These are phyloP conservation scores for Allium sativum DNA, from an alignment of 106 monocot genomes.

Conservation along the genomic window DNA sequence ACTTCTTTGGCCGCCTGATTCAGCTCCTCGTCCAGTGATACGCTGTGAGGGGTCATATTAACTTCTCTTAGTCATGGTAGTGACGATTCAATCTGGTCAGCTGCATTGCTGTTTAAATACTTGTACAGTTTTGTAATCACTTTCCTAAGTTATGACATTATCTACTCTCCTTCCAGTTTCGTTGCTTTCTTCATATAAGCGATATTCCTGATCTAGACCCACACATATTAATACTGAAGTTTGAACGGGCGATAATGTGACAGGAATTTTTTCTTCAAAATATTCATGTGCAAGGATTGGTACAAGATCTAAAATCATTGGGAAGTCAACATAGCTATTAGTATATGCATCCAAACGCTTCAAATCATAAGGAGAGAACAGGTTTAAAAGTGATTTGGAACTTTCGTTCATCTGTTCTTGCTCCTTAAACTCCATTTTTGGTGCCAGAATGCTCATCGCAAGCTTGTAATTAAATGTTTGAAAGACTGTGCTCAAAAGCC, in stretches of 20 bases:
- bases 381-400: constrained; percentile 10
- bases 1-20: constrained; percentile 65
- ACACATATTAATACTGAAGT: constrained; percentile 72
- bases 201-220: constrained; percentile 74
- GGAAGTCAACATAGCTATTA: not conserved
- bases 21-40: constrained; percentile 83
- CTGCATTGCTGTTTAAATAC: constrained; percentile 33
- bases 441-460: constrained; percentile 74
- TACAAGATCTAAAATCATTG: constrained; percentile 84
- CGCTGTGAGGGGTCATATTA: constrained; percentile 47
- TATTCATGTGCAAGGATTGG: constrained; percentile 67
- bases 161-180: constrained; percentile 62
- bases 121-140: constrained; percentile 70
- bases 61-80: constrained; percentile 68
- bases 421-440: constrained; percentile 58
- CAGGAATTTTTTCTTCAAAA: constrained; percentile 79
- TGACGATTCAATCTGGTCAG: constrained; percentile 46
- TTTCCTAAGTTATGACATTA: constrained; percentile 63
- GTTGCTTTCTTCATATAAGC: constrained; percentile 51
- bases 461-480: constrained; percentile 68
- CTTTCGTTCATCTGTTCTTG: constrained; percentile 19
- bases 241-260: constrained; percentile 57
- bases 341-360: constrained; percentile 49
- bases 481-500: constrained; percentile 52
- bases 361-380: constrained; percentile 77